Evolutionary conservation across 257 asterid genomes (phyloP).

Genomic region (Solanum corneliomulleri): DNA sequence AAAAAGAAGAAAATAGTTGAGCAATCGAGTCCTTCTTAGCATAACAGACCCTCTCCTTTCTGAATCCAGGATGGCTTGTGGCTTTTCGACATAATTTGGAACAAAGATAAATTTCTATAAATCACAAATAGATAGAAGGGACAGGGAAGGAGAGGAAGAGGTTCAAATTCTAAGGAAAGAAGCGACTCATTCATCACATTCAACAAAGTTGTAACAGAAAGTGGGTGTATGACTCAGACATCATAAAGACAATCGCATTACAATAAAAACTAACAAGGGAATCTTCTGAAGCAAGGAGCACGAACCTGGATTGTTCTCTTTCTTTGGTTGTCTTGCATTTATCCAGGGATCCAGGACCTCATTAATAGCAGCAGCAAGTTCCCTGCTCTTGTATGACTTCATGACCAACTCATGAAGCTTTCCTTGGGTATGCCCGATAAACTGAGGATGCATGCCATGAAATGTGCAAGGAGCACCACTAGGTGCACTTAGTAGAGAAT

Average conservation of each 20-base stretch:
- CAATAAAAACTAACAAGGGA: not conserved
- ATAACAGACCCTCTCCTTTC: not conserved
- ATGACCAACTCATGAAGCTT: constrained; percentile 95
- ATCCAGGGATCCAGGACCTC: constrained; percentile 99
- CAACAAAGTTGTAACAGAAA: not conserved
- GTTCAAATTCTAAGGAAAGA: not conserved
- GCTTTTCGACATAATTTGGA: not conserved
- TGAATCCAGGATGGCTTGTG: not conserved
- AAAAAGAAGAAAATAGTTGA: not conserved
- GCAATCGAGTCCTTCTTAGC: not conserved
- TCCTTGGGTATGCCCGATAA: constrained; percentile 87
- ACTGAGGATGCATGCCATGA: constrained; percentile 79
- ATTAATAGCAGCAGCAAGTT: constrained; percentile 95
- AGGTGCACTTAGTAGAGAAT: constrained; percentile 10
- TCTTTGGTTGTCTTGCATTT: constrained; percentile 80
- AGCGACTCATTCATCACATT: not conserved
- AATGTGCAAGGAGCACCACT: constrained; percentile 31
- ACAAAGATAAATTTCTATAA: not conserved
- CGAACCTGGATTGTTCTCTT: constrained; percentile 67
- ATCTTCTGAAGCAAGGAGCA: not conserved
- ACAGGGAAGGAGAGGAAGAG: not conserved
- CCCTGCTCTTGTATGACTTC: constrained; percentile 96
- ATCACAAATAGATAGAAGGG: not conserved
- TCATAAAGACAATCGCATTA: not conserved
- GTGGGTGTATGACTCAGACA: not conserved